Conservation (phyloP, 2,329 filamentous ascomycete species). For the Alternaria gaisen region DNA sequence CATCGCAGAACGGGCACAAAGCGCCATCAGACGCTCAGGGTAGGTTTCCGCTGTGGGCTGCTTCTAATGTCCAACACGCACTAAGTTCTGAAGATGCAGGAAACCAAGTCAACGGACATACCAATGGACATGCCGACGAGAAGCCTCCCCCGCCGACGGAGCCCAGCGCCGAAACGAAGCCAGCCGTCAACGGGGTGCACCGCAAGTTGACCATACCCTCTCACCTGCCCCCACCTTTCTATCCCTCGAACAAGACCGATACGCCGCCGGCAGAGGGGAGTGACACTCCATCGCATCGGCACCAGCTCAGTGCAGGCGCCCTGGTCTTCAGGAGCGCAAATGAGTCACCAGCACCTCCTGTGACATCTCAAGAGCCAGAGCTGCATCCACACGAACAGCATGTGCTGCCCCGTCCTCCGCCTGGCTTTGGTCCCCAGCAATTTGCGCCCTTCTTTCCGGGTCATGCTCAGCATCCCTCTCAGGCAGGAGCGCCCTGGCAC, state of each 20-base stretch:
- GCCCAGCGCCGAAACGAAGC: slow-evolving; percentile 22
- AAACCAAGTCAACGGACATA: slow-evolving; percentile 11
- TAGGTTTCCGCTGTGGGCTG: slow-evolving; percentile 20
- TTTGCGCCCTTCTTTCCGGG: slow-evolving; percentile 44
- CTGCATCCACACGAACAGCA: slow-evolving; percentile 30
- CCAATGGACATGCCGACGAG: slow-evolving; percentile 15
- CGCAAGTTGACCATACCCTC: slow-evolving; percentile 33
- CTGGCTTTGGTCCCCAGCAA: slow-evolving; percentile 43
- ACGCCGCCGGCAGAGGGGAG: slow-evolving; percentile 32
- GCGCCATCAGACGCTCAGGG: slow-evolving; percentile 30
- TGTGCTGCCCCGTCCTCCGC: slow-evolving; percentile 39
- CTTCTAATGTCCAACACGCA: neutral
- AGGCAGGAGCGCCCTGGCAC: slow-evolving; percentile 43
- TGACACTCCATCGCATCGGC: slow-evolving; percentile 29
- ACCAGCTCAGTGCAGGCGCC: slow-evolving; percentile 40
- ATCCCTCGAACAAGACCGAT: slow-evolving; percentile 40
- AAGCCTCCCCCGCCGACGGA: slow-evolving; percentile 15
- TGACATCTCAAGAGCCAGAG: slow-evolving; percentile 43
- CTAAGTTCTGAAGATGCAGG: slow-evolving; percentile 12
- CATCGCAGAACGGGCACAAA: slow-evolving; percentile 25
- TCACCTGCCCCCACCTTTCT: slow-evolving; percentile 50
- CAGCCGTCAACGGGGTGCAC: slow-evolving; percentile 32
- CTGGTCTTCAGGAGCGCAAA: slow-evolving; percentile 53
- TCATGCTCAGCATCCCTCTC: slow-evolving; percentile 48
- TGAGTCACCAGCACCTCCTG: slow-evolving; percentile 51